These are phyloP conservation scores for Hanseniaspora lindneri DNA, from an alignment of 805 yeast species.

Conservation along the genomic window DNA sequence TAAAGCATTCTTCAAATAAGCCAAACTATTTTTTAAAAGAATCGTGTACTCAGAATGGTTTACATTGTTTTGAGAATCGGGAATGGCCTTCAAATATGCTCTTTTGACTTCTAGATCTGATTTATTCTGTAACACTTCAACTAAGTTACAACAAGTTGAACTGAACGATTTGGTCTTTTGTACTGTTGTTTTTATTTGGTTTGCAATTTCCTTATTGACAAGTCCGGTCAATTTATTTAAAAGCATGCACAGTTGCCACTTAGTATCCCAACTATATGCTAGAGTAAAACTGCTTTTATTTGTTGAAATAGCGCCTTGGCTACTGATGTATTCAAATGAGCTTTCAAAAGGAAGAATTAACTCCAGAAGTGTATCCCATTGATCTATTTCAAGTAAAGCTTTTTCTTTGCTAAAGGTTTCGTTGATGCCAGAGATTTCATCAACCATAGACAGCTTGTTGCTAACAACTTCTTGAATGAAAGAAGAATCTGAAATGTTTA, in stretches of 20 bases:
- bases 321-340: background rate
- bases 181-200: background rate
- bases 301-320: background rate
- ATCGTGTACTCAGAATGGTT: background rate
- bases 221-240: background rate
- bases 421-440: background rate
- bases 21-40: background rate
- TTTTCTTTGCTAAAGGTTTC: background rate
- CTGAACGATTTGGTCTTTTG: background rate
- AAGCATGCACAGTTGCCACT: background rate
- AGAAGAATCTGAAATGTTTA: background rate
- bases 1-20: constrained; percentile 5
- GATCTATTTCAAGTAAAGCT: background rate
- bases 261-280: background rate
- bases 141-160: background rate
- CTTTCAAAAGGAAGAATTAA: background rate
- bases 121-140: background rate
- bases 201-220: background rate
- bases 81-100: background rate
- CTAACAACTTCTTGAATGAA: background rate
- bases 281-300: background rate
- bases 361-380: background rate
- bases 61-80: background rate
- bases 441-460: background rate
- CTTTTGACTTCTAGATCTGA: background rate